Percentiles rank a stretch among this genome's conserved stretches.
Evolutionary conservation across 1,284 basidiomycete genomes (phyloP).

Genomic region (Erythrobasidium hasegawianum): DNA sequence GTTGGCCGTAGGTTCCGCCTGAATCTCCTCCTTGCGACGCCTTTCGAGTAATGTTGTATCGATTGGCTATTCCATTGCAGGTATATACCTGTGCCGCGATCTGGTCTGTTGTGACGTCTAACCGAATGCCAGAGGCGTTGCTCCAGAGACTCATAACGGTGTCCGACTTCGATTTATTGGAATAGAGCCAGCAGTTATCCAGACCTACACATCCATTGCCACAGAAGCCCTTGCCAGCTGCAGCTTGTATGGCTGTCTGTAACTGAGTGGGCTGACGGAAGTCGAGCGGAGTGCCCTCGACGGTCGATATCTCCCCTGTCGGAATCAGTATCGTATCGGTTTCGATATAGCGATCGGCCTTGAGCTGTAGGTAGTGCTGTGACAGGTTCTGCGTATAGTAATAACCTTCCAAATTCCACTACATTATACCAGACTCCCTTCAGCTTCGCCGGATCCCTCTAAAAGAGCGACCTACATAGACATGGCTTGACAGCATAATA

Average conservation of each 20-base stretch:
- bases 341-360: slow-evolving; percentile 50
- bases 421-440: background rate
- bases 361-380: slow-evolving; percentile 50
- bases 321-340: slow-evolving; percentile 56
- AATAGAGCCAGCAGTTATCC: slow-evolving; percentile 46
- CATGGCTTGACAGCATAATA: slow-evolving; percentile 55
- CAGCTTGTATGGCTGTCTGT: slow-evolving; percentile 51
- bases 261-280: slow-evolving; percentile 54
- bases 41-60: slow-evolving; percentile 52
- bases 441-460: background rate
- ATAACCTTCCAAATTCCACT: slow-evolving; percentile 57
- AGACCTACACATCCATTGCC: slow-evolving; percentile 51
- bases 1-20: slow-evolving; percentile 49
- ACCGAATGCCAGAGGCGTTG: slow-evolving; percentile 55
- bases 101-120: slow-evolving; percentile 57
- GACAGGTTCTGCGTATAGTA: slow-evolving; percentile 54
- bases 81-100: slow-evolving; percentile 55
- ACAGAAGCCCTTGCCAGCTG: slow-evolving; percentile 50
- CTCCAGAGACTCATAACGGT: slow-evolving; percentile 54
- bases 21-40: slow-evolving; percentile 51
- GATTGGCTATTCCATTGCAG: slow-evolving; percentile 53
- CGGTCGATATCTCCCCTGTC: slow-evolving; percentile 50
- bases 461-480: slow-evolving; percentile 35
- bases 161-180: slow-evolving; percentile 37
- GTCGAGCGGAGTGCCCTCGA: slow-evolving; percentile 54